Evolutionary conservation across 2,329 filamentous ascomycete genomes (phyloP).

Genomic region (Stemphylium vesicarium): DNA sequence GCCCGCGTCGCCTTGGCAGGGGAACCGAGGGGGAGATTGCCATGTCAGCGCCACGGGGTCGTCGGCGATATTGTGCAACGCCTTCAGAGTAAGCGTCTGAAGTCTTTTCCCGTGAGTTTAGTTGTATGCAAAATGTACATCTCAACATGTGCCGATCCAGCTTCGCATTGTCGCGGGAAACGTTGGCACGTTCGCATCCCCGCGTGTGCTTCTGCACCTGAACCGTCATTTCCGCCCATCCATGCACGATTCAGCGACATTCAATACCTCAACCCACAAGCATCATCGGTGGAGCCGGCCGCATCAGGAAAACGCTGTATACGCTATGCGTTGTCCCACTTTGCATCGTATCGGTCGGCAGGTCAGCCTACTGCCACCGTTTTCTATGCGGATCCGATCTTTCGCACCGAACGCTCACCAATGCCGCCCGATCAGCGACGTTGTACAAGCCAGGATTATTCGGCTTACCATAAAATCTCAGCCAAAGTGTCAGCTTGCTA

Average conservation of each 20-base stretch:
- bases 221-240: not conserved
- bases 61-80: not conserved
- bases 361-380: slow-evolving; percentile 1
- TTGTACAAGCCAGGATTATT: not conserved
- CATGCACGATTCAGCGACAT: not conserved
- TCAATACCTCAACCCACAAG: not conserved
- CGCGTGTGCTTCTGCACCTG: not conserved
- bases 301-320: slow-evolving; percentile 7
- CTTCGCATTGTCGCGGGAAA: no score
- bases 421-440: not conserved
- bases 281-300: not conserved
- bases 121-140: no score
- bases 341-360: slow-evolving; percentile 4
- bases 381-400: not conserved
- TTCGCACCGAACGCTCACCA: not conserved
- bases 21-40: slow-evolving; percentile 8
- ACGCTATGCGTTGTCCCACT: slow-evolving; percentile 7
- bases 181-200: no score
- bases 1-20: slow-evolving; percentile 16
- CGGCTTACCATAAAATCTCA: not conserved
- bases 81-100: not conserved
- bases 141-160: no score
- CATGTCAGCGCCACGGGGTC: not conserved
- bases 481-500: no score
- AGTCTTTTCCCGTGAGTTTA: not conserved